These are phyloP conservation scores for Thymus mandschuricus DNA, from an alignment of 257 asterid genomes.

Conservation along the genomic window DNA sequence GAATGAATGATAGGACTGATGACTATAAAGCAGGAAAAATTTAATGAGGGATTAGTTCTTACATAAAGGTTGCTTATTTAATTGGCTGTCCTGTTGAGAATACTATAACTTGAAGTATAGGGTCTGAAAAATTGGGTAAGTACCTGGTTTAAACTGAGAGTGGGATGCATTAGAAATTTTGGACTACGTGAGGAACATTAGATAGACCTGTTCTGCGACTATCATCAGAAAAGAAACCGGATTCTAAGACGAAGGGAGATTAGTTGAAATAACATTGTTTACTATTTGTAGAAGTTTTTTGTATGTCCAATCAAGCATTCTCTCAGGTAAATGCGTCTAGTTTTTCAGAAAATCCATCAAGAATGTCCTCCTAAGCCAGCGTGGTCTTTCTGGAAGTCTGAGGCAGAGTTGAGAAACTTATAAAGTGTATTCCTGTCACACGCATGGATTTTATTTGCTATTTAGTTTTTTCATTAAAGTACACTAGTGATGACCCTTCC, in stretches of 20 bases:
- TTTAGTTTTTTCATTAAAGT: neutral
- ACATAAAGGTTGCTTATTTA: neutral
- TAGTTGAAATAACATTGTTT: neutral
- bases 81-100: constrained; percentile 3
- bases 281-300: neutral
- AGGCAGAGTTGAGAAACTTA: neutral
- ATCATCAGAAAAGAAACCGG: neutral
- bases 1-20: neutral
- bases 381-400: neutral
- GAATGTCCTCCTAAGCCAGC: neutral
- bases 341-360: constrained; percentile 4
- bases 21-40: neutral
- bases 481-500: neutral
- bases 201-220: neutral
- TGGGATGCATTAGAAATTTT: neutral
- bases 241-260: neutral
- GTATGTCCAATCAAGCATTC: neutral
- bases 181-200: neutral
- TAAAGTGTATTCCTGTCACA: neutral
- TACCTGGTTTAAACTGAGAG: neutral
- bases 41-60: neutral
- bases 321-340: neutral
- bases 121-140: neutral
- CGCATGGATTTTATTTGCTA: neutral
- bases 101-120: no score